Percentiles rank a stretch among this genome's conserved stretches.
Conservation (phyloP, 768 basidiomycete genomes). For the Leccinum uliginosum region DNA sequence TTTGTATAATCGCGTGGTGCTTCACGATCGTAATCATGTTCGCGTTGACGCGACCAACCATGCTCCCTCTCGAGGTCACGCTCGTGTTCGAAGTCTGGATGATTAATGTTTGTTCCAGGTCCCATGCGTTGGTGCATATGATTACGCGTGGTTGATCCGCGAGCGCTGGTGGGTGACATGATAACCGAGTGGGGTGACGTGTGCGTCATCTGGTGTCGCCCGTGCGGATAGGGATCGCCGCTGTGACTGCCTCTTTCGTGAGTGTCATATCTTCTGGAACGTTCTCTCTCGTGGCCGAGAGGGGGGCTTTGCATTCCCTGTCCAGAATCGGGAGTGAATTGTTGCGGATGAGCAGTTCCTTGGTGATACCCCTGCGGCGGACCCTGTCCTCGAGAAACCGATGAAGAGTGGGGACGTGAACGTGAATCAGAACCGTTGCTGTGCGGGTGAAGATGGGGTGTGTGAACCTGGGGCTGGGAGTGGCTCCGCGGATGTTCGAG, state of each 20-base stretch:
- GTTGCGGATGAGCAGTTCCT: conserved; percentile 39
- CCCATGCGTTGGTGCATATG: conserved; percentile 67
- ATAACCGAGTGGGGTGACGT: conserved; percentile 33
- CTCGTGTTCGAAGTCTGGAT: conserved; percentile 31
- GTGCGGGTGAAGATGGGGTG: conserved; percentile 41
- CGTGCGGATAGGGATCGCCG: conserved; percentile 32
- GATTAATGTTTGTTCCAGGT: conserved; percentile 53
- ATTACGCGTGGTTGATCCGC: conserved; percentile 40
- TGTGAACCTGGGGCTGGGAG: conserved; percentile 33
- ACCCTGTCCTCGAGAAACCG: conserved; percentile 46
- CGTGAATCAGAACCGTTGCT: conserved; percentile 41
- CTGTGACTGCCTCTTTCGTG: conserved; percentile 38
- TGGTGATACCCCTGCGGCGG: conserved; percentile 31
- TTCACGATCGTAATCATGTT: conserved; percentile 42
- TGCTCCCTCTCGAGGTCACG: conserved; percentile 49
- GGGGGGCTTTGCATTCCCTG: conserved; percentile 49
- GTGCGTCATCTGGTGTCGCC: conserved; percentile 28
- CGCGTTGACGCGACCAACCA: conserved; percentile 33
- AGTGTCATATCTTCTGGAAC: conserved; percentile 46
- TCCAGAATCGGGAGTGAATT: conserved; percentile 46
- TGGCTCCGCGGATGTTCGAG: conserved; percentile 32
- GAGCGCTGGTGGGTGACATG: conserved; percentile 32
- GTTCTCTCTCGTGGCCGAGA: conserved; percentile 37
- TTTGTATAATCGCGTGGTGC: conserved; percentile 29
- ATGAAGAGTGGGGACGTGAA: conserved; percentile 47